These are phyloP conservation scores for Xylariaceae sp. DNA, from an alignment of 2,329 filamentous ascomycete species.

Conservation along the genomic window DNA sequence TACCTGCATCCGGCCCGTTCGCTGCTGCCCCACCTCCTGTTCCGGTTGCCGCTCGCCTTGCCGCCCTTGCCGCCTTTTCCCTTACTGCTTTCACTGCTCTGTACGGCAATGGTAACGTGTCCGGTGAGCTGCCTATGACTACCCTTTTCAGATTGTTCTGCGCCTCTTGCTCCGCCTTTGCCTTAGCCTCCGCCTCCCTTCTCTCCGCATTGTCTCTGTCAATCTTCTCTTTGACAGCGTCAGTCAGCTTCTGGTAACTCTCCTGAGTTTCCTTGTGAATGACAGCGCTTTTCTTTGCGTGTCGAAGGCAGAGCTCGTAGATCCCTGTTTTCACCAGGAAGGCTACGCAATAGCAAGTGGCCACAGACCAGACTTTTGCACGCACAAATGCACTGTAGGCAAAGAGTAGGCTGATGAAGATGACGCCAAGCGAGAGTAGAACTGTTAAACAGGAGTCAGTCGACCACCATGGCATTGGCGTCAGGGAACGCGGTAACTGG, in stretches of 20 bases:
- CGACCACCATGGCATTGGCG: too few species aligned
- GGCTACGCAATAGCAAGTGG: background rate
- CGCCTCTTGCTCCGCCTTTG: background rate
- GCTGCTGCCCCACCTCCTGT: too few species aligned
- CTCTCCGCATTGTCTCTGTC: background rate
- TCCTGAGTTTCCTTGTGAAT: constrained; percentile 1
- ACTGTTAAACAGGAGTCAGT: background rate
- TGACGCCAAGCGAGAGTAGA: constrained; percentile 8
- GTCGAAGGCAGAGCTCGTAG: background rate
- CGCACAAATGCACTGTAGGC: constrained; percentile 7
- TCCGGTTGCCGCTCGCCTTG: too few species aligned
- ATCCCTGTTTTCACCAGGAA: constrained; percentile 1
- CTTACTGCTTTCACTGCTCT: too few species aligned
- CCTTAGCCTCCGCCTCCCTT: background rate
- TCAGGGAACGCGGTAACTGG: background rate
- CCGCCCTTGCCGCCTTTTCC: too few species aligned
- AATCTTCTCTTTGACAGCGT: background rate
- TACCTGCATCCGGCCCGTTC: too few species aligned
- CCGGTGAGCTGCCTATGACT: too few species aligned
- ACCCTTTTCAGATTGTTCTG: too few species aligned
- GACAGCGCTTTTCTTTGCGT: background rate
- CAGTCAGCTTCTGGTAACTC: background rate
- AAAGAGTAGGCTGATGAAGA: constrained; percentile 10
- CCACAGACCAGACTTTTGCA: constrained; percentile 9
- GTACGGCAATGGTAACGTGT: too few species aligned